Conservation (phyloP, 176 grass and related monocot species). For the Dendrocalamus sinicus region DNA sequence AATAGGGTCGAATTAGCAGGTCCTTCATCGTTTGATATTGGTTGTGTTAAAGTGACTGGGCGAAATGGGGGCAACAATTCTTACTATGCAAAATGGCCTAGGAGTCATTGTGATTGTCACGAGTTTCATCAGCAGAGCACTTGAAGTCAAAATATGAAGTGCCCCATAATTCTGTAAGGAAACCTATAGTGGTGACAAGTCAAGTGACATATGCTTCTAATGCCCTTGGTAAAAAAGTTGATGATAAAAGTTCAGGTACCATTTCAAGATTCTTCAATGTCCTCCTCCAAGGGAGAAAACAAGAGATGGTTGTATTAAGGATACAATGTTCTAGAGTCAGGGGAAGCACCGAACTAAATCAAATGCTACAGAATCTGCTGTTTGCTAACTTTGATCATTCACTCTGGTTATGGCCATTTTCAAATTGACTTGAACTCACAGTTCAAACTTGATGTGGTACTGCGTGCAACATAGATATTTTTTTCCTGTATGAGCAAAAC, state of each 20-base stretch:
- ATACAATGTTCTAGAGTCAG: neutral
- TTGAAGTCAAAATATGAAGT: constrained; percentile 12
- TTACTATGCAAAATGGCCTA: constrained; percentile 12
- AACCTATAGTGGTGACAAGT: neutral
- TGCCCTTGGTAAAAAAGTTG: constrained; percentile 2
- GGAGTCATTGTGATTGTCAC: neutral
- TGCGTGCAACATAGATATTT: neutral
- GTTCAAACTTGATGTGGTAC: constrained; percentile 10
- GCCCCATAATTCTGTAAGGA: neutral
- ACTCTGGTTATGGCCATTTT: constrained; percentile 5
- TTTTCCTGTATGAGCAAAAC: constrained; percentile 14
- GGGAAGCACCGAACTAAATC: neutral
- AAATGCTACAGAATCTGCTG: neutral
- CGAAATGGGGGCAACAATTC: neutral
- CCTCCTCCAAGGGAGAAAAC: neutral
- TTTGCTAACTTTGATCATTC: neutral
- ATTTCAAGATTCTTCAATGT: constrained; percentile 5
- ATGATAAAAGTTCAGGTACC: neutral
- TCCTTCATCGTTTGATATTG: neutral
- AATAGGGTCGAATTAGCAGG: neutral
- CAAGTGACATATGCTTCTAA: constrained; percentile 13
- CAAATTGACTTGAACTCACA: constrained; percentile 20
- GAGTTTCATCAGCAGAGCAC: neutral
- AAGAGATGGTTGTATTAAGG: constrained; percentile 1
- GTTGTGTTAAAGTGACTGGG: neutral